phyloP scores from a whole-genome alignment of 306 rosid genomes.

The Cucurbita pepo region DNA sequence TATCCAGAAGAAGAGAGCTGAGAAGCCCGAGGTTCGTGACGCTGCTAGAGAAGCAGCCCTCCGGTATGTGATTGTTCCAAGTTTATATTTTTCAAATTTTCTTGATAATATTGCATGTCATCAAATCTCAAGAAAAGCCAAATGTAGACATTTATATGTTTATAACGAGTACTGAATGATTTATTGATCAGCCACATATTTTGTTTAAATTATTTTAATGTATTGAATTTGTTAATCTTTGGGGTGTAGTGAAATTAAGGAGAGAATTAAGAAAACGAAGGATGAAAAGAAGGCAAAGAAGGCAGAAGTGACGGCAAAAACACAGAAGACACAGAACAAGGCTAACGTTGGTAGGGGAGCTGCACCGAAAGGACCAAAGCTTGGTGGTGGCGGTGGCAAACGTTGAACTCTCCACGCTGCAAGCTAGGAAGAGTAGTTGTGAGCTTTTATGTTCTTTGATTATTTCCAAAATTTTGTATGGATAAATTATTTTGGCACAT shows the following conservation, averaged over 20 bases:
- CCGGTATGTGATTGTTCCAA: constrained; percentile 11
- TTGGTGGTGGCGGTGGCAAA: constrained; percentile 53
- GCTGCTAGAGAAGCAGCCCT: constrained; percentile 47
- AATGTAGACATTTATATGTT: background rate
- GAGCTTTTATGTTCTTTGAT: background rate
- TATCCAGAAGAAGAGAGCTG: constrained; percentile 31
- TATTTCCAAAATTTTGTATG: background rate
- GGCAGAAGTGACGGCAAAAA: constrained; percentile 37
- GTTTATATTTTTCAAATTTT: background rate
- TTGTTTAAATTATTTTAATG: background rate
- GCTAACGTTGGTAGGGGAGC: constrained; percentile 27
- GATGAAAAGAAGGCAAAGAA: constrained; percentile 62
- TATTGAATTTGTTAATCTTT: background rate
- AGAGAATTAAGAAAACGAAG: constrained; percentile 54
- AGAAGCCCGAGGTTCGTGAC: constrained; percentile 37
- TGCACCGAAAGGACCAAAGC: constrained; percentile 39
- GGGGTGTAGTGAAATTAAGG: constrained; percentile 42
- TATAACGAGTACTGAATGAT: background rate
- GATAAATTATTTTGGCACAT: background rate
- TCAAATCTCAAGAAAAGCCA: too few relatives aligned
- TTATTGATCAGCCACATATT: background rate
- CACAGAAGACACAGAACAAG: constrained; percentile 34
- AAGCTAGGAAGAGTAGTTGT: background rate
- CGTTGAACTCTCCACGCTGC: constrained; percentile 13
- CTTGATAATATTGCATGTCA: background rate